Conservation (phyloP, 2,329 filamentous ascomycete species). For the Nannizzia gypsea region DNA sequence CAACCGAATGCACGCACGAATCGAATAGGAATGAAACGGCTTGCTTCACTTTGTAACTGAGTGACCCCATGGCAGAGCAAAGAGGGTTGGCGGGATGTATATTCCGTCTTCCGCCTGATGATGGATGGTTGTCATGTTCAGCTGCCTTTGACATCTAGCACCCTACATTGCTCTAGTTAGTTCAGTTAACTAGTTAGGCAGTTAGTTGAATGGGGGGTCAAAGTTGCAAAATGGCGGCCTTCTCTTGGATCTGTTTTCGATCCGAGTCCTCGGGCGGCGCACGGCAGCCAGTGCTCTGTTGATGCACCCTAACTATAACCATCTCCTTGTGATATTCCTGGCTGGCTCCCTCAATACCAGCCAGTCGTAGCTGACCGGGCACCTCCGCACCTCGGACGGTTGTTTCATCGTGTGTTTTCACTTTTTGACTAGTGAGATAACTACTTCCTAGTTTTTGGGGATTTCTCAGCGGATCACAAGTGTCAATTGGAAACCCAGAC, state of each 20-base stretch:
- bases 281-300: not conserved
- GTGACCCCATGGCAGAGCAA: not conserved
- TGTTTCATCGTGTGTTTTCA: too few species aligned
- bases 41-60: not conserved
- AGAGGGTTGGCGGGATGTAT: not conserved
- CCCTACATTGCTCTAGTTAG: not conserved
- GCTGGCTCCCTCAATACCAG: not conserved
- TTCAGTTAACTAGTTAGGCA: not conserved
- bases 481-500: too few species aligned
- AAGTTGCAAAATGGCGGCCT: not conserved
- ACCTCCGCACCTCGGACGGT: too few species aligned
- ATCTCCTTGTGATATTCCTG: not conserved
- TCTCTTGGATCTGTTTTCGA: not conserved
- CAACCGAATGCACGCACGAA: not conserved
- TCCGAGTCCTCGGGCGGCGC: not conserved
- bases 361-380: not conserved
- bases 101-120: not conserved
- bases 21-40: not conserved
- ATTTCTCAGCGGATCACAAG: too few species aligned
- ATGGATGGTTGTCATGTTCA: not conserved
- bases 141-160: not conserved
- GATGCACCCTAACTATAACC: not conserved
- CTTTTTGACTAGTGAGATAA: too few species aligned
- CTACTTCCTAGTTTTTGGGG: too few species aligned
- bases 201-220: not conserved